phyloP scores from a whole-genome alignment of 2,329 filamentous ascomycete species.

The Balansia obtecta region DNA sequence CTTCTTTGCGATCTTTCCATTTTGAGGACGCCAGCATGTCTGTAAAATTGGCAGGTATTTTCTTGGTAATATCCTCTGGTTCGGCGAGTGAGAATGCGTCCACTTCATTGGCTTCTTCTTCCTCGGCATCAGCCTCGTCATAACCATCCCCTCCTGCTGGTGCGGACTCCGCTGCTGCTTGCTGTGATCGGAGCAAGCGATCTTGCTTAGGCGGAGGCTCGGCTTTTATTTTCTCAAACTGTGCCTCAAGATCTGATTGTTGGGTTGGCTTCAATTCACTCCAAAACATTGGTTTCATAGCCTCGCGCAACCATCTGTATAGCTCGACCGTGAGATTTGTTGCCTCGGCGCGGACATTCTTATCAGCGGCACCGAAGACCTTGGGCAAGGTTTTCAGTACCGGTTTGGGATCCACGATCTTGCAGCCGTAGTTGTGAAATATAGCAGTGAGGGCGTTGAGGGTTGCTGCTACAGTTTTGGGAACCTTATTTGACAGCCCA shows the following conservation, averaged over 20 bases:
- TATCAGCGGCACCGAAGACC: conserved; percentile 90
- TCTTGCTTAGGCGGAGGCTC: conserved; percentile 84
- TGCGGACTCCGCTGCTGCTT: conserved; percentile 66
- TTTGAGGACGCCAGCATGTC: conserved; percentile 83
- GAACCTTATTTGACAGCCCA: conserved; percentile 73
- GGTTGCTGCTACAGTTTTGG: conserved; percentile 67
- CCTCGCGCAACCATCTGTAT: conserved; percentile 92
- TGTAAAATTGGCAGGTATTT: conserved; percentile 68
- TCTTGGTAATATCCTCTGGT: conserved; percentile 73
- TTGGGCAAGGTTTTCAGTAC: conserved; percentile 82
- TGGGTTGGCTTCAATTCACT: conserved; percentile 89
- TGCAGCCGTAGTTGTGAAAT: conserved; percentile 90
- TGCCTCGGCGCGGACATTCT: conserved; percentile 91
- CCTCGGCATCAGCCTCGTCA: conserved; percentile 43
- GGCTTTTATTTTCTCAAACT: conserved; percentile 87
- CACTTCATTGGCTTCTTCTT: conserved; percentile 45
- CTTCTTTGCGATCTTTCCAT: conserved; percentile 97
- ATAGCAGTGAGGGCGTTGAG: conserved; percentile 69
- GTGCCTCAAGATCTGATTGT: conserved; percentile 82
- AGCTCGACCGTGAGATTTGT: conserved; percentile 86
- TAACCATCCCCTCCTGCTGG: conserved; percentile 46
- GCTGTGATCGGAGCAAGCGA: conserved; percentile 75
- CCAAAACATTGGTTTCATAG: conserved; percentile 98
- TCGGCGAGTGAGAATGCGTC: conserved; percentile 76
- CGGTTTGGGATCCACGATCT: conserved; percentile 84